Evolutionary conservation across 192 early-diverging fungal species (phyloP).

Genomic region (Chytriomyces hyalinus): DNA sequence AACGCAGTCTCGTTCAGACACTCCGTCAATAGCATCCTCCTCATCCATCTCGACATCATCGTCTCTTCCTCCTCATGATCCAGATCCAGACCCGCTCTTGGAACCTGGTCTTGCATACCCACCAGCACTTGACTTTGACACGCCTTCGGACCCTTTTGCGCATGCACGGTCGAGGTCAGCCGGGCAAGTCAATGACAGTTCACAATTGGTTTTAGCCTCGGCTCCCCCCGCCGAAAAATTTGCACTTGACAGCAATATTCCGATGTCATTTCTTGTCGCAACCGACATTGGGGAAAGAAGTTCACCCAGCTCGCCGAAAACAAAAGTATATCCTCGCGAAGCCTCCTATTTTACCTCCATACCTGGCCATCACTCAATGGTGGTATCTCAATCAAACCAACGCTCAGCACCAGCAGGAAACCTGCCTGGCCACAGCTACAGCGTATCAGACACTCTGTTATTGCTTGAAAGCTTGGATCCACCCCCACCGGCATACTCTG

Average conservation of each 20-base stretch:
- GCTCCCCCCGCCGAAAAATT: slow-evolving; percentile 1
- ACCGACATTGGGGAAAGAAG: too few relatives aligned
- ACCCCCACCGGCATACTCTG: too few relatives aligned
- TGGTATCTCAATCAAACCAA: too few relatives aligned
- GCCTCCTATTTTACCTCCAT: too few relatives aligned
- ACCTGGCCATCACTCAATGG: too few relatives aligned
- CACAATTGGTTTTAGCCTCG: not conserved
- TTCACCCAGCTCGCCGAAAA: too few relatives aligned
- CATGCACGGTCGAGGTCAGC: not conserved
- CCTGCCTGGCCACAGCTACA: too few relatives aligned
- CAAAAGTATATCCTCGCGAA: too few relatives aligned
- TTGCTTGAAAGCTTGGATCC: too few relatives aligned
- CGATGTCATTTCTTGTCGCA: too few relatives aligned
- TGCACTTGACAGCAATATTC: not conserved
- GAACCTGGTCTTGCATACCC: not conserved
- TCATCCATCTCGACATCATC: not conserved
- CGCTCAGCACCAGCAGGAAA: too few relatives aligned
- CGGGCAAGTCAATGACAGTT: not conserved
- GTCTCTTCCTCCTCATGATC: not conserved
- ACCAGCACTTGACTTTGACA: not conserved
- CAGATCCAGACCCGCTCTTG: not conserved
- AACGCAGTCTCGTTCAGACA: not conserved
- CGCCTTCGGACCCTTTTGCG: not conserved
- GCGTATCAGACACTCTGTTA: too few relatives aligned
- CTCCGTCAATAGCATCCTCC: not conserved